Evolutionary conservation across 176 grass and related monocot genomes (phyloP).

Genomic region (Ampelocalamus luodianensis): DNA sequence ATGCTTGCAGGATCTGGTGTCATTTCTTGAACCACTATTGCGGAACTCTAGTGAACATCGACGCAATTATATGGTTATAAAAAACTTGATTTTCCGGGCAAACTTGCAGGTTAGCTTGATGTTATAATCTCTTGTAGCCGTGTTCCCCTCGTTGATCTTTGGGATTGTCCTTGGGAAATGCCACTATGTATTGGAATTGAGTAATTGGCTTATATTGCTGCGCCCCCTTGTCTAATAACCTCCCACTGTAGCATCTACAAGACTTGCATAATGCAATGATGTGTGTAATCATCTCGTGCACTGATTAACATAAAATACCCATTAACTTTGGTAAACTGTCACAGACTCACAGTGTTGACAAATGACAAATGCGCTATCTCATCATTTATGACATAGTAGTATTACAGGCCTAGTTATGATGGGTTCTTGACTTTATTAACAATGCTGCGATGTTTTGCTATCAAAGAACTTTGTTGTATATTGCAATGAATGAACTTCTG

Average conservation of each 20-base stretch:
- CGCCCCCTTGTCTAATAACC: conserved; percentile 16
- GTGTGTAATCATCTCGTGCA: not conserved
- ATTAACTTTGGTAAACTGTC: conserved; percentile 13
- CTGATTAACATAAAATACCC: not conserved
- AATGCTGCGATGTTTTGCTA: not conserved
- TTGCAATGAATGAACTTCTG: conserved; percentile 8
- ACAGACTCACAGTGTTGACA: not conserved
- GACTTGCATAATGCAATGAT: conserved; percentile 25
- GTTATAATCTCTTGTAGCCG: not conserved
- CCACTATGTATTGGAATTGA: not conserved
- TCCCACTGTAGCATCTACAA: conserved; percentile 8
- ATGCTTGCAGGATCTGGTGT: conserved; percentile 78
- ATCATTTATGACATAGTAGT: conserved; percentile 15
- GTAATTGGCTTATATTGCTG: conserved; percentile 8
- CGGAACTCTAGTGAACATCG: conserved; percentile 89
- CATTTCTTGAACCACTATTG: conserved; percentile 85
- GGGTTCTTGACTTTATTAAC: not conserved
- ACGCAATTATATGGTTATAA: conserved; percentile 85
- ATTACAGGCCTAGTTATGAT: conserved; percentile 27
- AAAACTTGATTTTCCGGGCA: conserved; percentile 76
- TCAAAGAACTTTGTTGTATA: conserved; percentile 5
- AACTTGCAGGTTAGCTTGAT: conserved; percentile 78
- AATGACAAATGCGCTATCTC: conserved; percentile 13
- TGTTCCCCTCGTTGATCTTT: not conserved
- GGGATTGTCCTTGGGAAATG: conserved; percentile 11